Conservation (phyloP, 78 protist species). For the Dictyostelium citrinum region DNA sequence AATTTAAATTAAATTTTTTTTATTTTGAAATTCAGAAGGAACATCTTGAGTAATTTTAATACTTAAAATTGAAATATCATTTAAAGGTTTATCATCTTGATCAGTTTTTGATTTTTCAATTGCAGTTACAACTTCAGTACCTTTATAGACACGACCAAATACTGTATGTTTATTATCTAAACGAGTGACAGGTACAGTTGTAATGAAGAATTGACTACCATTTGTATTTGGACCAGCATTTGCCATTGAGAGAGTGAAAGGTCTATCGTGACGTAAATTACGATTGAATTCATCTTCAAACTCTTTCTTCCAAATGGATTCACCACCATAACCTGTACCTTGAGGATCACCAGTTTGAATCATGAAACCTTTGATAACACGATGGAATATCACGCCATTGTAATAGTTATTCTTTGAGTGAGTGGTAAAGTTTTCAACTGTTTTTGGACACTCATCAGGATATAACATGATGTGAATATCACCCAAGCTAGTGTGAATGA, state of each 20-base stretch:
- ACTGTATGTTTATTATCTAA: slow-evolving; percentile 98
- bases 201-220: slow-evolving; percentile 97
- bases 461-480: slow-evolving; percentile 90
- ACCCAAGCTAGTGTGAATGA: slow-evolving; percentile 93
- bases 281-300: slow-evolving; percentile 96
- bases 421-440: slow-evolving; percentile 96
- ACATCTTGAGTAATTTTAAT: slow-evolving; percentile 58
- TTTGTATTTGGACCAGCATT: slow-evolving; percentile 95
- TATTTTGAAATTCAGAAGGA: slow-evolving; percentile 23
- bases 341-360: slow-evolving; percentile 97
- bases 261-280: slow-evolving; percentile 88
- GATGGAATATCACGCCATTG: slow-evolving; percentile 88
- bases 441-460: slow-evolving; percentile 94
- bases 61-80: slow-evolving; percentile 68
- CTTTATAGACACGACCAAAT: slow-evolving; percentile 95
- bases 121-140: slow-evolving; percentile 88
- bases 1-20: neutral
- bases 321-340: slow-evolving; percentile 90
- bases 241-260: slow-evolving; percentile 92
- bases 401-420: slow-evolving; percentile 93
- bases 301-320: slow-evolving; percentile 92
- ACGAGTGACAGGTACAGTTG: slow-evolving; percentile 87
- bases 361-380: slow-evolving; percentile 97
- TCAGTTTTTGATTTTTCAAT: slow-evolving; percentile 86
- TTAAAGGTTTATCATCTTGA: slow-evolving; percentile 82